phyloP scores from a whole-genome alignment of 768 basidiomycete genomes.

The Auricularia heimuer region DNA sequence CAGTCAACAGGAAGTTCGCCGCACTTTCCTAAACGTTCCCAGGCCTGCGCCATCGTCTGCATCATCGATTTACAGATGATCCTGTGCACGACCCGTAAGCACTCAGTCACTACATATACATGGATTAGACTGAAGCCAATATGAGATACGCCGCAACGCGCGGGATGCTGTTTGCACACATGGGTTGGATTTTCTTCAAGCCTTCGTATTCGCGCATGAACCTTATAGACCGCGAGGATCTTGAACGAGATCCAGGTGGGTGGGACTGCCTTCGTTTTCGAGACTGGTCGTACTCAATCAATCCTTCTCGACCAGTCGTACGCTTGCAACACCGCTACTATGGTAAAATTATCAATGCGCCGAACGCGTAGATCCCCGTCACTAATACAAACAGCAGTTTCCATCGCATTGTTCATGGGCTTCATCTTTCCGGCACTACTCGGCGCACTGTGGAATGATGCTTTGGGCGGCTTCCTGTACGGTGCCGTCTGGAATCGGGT shows the following conservation, averaged over 20 bases:
- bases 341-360: constrained; percentile 24
- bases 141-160: constrained; percentile 60
- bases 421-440: constrained; percentile 47
- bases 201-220: constrained; percentile 53
- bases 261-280: too few species aligned
- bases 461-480: constrained; percentile 51
- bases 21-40: neutral
- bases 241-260: constrained; percentile 59
- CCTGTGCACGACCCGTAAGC: constrained; percentile 55
- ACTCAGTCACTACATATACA: neutral
- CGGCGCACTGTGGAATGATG: constrained; percentile 50
- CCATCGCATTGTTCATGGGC: constrained; percentile 49
- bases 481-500: constrained; percentile 41
- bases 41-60: too few species aligned
- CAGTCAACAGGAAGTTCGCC: neutral
- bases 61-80: constrained; percentile 60
- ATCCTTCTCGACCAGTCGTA: constrained; percentile 36
- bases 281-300: neutral
- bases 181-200: constrained; percentile 83
- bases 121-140: neutral
- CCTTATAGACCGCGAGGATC: constrained; percentile 55
- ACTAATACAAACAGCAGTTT: constrained; percentile 29
- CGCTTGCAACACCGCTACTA: constrained; percentile 63
- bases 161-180: constrained; percentile 66
- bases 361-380: too few species aligned